A percentile compares a stretch with the other conserved stretches of the same genome.
phyloP scores from a whole-genome alignment of 2,329 filamentous ascomycete genomes.

The Colletotrichum sp. region DNA sequence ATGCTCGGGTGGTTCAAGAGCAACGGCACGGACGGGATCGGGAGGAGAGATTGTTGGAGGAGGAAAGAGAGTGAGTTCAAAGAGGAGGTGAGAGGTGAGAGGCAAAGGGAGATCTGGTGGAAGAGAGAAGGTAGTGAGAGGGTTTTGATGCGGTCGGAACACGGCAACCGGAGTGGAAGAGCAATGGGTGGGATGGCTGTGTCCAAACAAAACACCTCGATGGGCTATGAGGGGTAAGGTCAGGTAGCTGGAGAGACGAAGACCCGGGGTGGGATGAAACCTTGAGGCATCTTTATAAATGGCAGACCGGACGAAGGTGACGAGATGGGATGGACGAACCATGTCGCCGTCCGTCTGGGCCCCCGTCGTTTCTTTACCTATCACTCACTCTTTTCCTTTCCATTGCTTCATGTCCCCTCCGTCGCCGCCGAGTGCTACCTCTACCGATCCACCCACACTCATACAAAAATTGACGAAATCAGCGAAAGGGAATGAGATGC shows the following conservation, averaged over 20 bases:
- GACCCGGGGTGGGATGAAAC: background rate
- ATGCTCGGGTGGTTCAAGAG: background rate
- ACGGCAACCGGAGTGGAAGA: background rate
- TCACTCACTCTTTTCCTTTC: background rate
- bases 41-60: background rate
- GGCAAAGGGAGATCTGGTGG: background rate
- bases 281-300: background rate
- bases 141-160: constrained; percentile 6
- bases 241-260: background rate
- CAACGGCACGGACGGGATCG: background rate
- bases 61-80: background rate
- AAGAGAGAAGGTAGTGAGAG: background rate
- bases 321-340: background rate
- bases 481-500: background rate
- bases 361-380: background rate
- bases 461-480: background rate
- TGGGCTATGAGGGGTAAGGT: background rate
- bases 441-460: constrained; percentile 16
- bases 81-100: background rate
- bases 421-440: constrained; percentile 11
- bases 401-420: background rate
- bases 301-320: background rate
- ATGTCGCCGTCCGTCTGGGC: constrained; percentile 2
- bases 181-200: background rate
- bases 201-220: background rate